These are phyloP conservation scores for Rubroboletus pulcherrimus DNA, from an alignment of 768 basidiomycete species.

Conservation along the genomic window DNA sequence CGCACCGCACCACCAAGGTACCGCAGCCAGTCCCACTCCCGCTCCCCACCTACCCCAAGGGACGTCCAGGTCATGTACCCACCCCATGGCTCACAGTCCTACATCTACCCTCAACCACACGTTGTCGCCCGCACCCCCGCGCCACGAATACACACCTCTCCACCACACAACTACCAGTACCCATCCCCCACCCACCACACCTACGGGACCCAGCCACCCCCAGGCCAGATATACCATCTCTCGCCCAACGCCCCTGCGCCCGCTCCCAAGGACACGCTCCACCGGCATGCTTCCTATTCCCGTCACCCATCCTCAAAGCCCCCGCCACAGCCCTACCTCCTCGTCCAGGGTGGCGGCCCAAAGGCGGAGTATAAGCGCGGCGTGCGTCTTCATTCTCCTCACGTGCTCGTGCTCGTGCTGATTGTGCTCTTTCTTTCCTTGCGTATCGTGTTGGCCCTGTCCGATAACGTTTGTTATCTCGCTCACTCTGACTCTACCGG, in stretches of 20 bases:
- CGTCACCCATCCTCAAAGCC: conserved; percentile 23
- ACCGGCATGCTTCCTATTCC: conserved; percentile 18
- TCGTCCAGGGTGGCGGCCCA: conserved; percentile 26
- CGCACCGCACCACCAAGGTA: conserved; percentile 15
- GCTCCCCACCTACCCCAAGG: conserved; percentile 14
- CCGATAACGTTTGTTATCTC: conserved; percentile 5
- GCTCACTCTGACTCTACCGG: not conserved
- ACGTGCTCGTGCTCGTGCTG: conserved; percentile 13
- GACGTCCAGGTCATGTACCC: conserved; percentile 19
- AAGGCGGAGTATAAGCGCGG: conserved; percentile 32
- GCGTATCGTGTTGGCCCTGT: conserved; percentile 1
- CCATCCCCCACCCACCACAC: conserved; percentile 14
- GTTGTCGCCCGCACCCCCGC: conserved; percentile 10
- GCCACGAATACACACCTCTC: conserved; percentile 18
- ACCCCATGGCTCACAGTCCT: conserved; percentile 4
- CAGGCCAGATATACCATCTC: conserved; percentile 25
- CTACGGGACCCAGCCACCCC: conserved; percentile 27
- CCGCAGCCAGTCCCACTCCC: conserved; percentile 27
- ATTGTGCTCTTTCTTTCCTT: conserved; percentile 8
- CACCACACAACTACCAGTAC: conserved; percentile 19
- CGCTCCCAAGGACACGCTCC: conserved; percentile 15
- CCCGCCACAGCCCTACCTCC: conserved; percentile 25
- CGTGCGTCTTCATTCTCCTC: conserved; percentile 20
- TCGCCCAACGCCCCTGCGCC: conserved; percentile 11
- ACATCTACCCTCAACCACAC: conserved; percentile 19